These are phyloP conservation scores for Cercospora sp. DNA, from an alignment of 2,329 filamentous ascomycete genomes.

Conservation along the genomic window DNA sequence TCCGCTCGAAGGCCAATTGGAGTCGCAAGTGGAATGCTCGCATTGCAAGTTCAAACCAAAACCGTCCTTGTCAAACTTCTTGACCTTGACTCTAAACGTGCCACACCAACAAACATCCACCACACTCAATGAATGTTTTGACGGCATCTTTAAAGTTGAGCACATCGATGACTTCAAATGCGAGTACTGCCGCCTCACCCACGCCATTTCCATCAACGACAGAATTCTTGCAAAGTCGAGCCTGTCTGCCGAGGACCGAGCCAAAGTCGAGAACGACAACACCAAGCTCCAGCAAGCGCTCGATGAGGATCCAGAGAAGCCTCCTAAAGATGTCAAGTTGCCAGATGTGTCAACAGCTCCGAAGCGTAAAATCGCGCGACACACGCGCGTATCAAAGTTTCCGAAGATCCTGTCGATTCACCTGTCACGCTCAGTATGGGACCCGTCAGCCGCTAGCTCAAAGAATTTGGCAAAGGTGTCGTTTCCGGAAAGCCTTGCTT, in stretches of 20 bases:
- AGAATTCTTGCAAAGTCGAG: conserved; percentile 58
- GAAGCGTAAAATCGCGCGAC: conserved; percentile 79
- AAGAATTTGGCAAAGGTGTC: conserved; percentile 95
- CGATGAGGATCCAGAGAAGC: conserved; percentile 75
- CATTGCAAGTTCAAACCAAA: conserved; percentile 88
- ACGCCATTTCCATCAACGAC: conserved; percentile 68
- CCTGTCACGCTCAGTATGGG: conserved; percentile 89
- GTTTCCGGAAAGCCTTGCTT: conserved; percentile 81
- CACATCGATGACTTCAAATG: conserved; percentile 97
- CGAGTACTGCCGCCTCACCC: conserved; percentile 83
- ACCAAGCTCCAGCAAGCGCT: conserved; percentile 68
- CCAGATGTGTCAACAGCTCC: conserved; percentile 75
- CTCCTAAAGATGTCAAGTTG: conserved; percentile 69
- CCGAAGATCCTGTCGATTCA: conserved; percentile 90
- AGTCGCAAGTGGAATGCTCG: conserved; percentile 93
- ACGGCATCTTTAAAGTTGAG: conserved; percentile 90
- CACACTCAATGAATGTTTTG: conserved; percentile 83
- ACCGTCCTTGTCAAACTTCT: conserved; percentile 79
- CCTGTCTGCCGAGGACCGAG: conserved; percentile 48
- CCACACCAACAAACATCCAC: conserved; percentile 72
- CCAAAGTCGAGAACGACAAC: conserved; percentile 58
- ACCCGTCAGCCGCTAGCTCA: conserved; percentile 67
- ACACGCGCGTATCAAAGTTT: conserved; percentile 82
- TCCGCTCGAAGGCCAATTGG: conserved; percentile 85
- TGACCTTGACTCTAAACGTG: conserved; percentile 87